Evolutionary conservation across 2,329 filamentous ascomycete species (phyloP), one percentile per base, ranked within the genome.

Genomic region (Xylaria sp.): DNA sequence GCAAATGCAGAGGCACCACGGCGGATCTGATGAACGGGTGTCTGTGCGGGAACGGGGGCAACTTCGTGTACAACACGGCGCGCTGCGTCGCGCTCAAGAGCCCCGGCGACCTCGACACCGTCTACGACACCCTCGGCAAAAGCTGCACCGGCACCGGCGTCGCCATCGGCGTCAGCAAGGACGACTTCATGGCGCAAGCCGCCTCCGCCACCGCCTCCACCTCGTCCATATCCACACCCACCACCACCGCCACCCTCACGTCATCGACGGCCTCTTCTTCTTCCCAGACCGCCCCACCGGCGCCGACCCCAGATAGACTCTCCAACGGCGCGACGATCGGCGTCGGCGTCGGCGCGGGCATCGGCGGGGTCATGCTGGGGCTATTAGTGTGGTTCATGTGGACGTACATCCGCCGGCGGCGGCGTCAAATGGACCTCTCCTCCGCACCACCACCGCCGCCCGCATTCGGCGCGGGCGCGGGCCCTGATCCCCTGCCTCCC

Each of bases 61-160:
- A 75, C 58, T 84, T 83, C 64, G 69, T 83, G 55, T 76, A 73
- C 18, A 71, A 72, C 29, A 63, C 77, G 2, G 81, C 80, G 2
- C 60, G 57, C 11, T 84, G 81, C 57, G 63, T 84, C 11, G 78
- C 74, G 7, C 53, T 62, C 16, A 34, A 63, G 2, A 72, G 70
- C 39, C 62, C 66, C 0, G 60, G 19, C 19, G 76, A 81, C 41
- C 59, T 82, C 5, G 56, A 67, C 13, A 51, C 63, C 16, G 77
- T 79, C 16, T 83, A 79, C 60, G 62, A 67, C 6, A 76, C 68
- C 2, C 73, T 83, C 71, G 55, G 63, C 2, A 61, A 61, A 13
- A 76, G 78, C 9, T 84, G 81, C 62, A 59, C 65, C 2, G 65
- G 71, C 20, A 79, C 77, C 0, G 64, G 70, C 2, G 79, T 78